Evolutionary conservation across 768 basidiomycete genomes (phyloP).

Genomic region (Boletellus sp.): DNA sequence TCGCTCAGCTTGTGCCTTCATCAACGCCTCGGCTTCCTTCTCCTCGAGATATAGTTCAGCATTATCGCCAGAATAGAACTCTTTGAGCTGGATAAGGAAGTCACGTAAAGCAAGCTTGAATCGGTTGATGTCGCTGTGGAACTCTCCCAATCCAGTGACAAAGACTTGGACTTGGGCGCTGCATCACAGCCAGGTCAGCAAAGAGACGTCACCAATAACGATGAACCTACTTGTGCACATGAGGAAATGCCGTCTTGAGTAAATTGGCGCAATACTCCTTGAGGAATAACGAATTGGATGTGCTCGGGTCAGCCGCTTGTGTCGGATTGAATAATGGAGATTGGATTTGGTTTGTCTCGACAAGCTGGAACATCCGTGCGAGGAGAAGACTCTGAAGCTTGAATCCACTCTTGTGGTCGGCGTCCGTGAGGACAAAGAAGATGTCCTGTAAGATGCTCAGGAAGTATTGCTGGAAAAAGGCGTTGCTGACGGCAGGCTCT

Average conservation of each 20-base stretch:
- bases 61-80: constrained; percentile 91
- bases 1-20: constrained; percentile 78
- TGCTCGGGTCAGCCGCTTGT: constrained; percentile 61
- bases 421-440: constrained; percentile 95
- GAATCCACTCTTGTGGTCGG: constrained; percentile 99
- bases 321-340: constrained; percentile 83
- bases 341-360: constrained; percentile 75
- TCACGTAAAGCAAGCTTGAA: constrained; percentile 95
- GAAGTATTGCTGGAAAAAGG: constrained; percentile 96
- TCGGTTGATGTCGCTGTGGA: constrained; percentile 74
- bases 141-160: constrained; percentile 62
- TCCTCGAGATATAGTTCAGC: constrained; percentile 91
- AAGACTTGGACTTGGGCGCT: constrained; percentile 75
- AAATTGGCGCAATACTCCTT: constrained; percentile 84
- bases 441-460: constrained; percentile 91
- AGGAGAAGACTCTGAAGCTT: constrained; percentile 93
- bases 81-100: constrained; percentile 96
- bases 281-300: constrained; percentile 77
- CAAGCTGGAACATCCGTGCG: constrained; percentile 89
- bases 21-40: constrained; percentile 81
- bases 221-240: constrained; percentile 72
- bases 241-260: constrained; percentile 86
- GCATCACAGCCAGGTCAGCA: constrained; percentile 8
- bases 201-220: not conserved
- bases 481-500: constrained; percentile 74